Conservation (phyloP, 768 basidiomycete genomes). For the Podaxis sp. region DNA sequence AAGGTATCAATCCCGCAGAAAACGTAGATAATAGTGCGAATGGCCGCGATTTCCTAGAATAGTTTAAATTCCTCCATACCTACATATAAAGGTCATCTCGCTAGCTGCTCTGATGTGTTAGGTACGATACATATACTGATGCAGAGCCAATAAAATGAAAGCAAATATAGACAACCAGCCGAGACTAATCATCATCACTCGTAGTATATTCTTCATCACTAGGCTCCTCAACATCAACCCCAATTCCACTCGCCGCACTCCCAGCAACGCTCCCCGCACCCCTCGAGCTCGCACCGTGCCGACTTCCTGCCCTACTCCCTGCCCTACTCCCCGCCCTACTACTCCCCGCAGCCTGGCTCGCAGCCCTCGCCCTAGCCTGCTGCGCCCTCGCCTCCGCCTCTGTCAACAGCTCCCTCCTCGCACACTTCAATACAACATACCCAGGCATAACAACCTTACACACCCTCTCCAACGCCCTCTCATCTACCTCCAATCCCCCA, state of each 20-base stretch:
- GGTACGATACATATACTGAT: too few relatives aligned
- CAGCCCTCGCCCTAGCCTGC: conserved; percentile 32
- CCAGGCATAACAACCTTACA: conserved; percentile 54
- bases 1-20: too few relatives aligned
- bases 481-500: conserved; percentile 56
- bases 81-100: too few relatives aligned
- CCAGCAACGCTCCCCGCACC: neutral
- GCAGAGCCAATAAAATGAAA: neutral
- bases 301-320: neutral
- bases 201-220: conserved; percentile 9
- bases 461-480: conserved; percentile 38
- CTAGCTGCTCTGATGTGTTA: too few relatives aligned
- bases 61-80: too few relatives aligned
- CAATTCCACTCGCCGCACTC: neutral
- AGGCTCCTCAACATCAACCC: conserved; percentile 2
- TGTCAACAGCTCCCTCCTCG: conserved; percentile 44
- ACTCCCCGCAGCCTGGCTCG: conserved; percentile 13
- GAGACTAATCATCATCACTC: neutral
- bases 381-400: conserved; percentile 49
- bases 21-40: too few relatives aligned
- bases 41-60: too few relatives aligned
- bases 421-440: conserved; percentile 57
- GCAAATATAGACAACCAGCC: neutral
- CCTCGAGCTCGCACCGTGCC: neutral
- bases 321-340: neutral